Evolutionary conservation across 768 basidiomycete species (phyloP), one percentile per base, ranked within the genome.

Genomic region (Suillus luteus): DNA sequence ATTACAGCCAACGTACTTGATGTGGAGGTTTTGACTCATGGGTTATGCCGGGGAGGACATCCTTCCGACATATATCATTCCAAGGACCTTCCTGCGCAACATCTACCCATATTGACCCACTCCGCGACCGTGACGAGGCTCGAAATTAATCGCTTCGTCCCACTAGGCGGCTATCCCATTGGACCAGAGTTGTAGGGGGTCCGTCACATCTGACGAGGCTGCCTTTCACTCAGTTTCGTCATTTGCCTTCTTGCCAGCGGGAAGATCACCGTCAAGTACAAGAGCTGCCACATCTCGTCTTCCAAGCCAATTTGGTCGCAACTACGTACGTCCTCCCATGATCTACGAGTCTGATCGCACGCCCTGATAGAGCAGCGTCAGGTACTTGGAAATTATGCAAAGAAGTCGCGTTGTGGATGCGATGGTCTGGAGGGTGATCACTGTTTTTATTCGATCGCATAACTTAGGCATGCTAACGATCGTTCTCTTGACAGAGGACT

Each of bases 11-110:
- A 5, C 17, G 5, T 46, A 31, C 24, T 38, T 46, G 40, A 14
- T 31, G 61, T 38, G 19, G 55, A 41, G 27, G 37, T 24, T 24
- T 41, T 46, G 41, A 10, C 10, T 24, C 15, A 10, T 14, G 27
- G 54, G 46, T 14, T 65, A 65, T 62, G 51, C 64, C 37, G 62
- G 55, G 44, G 31, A 51, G 33, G 37, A 65, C 41, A 48, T 48
- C 8, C 62, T 51, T 63, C 57, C 57, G 35, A 65, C 57, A 33
- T 49, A 64, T n/a, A n/a, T 55, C 44, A 12, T 48, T 22, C 4
- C 6, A 35, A 35, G 58, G 27, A 43, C 48, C 49, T 38, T 38
- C 35, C 19, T 54, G 44, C 31, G 46, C 2, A 49, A 46, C 17
- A 37, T 59, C 4, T 11, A 8, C 62, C 6, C 15, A 64, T n/a